Base-by-base conservation (phyloP, 1,284 basidiomycete genomes). In the Ceratobasidium sp. region DNA sequence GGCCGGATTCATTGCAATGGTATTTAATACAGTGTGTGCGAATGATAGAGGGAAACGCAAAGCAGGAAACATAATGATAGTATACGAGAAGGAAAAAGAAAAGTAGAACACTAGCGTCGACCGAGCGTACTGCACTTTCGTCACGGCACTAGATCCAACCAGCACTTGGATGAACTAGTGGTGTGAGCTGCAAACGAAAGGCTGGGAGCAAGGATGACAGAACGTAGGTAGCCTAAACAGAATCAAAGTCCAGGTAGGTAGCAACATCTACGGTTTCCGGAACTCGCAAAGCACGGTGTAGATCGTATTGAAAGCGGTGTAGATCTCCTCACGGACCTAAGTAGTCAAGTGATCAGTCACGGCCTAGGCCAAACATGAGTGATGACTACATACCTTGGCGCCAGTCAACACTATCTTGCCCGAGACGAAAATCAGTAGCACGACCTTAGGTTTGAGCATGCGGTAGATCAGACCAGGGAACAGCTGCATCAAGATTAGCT, bases 401-500 rank as follows among this genome's bases (percentile, higher is more conserved):
- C 97, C 97, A 18, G 97, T 99, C 79, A 99, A 85, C 74, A 99
- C 97, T 78, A 99, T 98, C 86, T 99, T 99, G 73, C 97, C 97
- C 21, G 96, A 98, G 12, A 99, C 97, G 82, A 99, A 99, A 80
- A 99, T 99, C 72, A 99, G 87, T 41, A 99, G 84, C 67, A 99
- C 97, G 76, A 99, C 97, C 84, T 99, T 99, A 14, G 97, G 97
- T 83, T 99, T 98, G 83, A 98, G 93, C 97, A 99, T 99, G 78
- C 97, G 93, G 80, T 99, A 99, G 81, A 99, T 99, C 57, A 99
- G 87, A 78, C 97, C 97, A 73, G 97, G 97, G 89, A 99, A 99
- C 71, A 99, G 85, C 94, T 98, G 76, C 1, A 48, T 5, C 52
- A 8, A 41, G 10, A 26, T 55, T 3, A 67, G 64, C 34, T n/a